Base-by-base conservation (phyloP, 2,329 filamentous ascomycete genomes). In the Trichoderma citrinoviride region DNA sequence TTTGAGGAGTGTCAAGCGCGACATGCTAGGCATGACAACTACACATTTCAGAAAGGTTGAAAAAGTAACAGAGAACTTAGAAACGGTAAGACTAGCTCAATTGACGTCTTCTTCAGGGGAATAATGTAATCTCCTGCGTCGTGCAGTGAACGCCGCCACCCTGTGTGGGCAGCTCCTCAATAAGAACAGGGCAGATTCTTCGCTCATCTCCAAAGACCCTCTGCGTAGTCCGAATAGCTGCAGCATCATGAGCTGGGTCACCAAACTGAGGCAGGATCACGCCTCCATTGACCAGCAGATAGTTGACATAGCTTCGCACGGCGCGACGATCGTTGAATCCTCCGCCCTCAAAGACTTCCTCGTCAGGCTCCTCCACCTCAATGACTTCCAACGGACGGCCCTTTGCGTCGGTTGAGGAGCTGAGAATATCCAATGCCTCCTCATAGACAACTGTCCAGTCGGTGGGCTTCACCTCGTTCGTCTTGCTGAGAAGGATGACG, bases 91-190 rank as follows among this genome's bases (percentile, higher is more conserved):
- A 14, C 33, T 12, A 37, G 33, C 12, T 1, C 2, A 14, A 14
- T 4, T 12, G 8, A 14, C 12, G 33, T 4, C 0, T 37, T 5
- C 33, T 14, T 37, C 12, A 37, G 12, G 33, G 33, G 14, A 14
- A 14, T 3, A 5, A 14, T 4, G 70, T 71, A 19, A 74, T 60
- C 23, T 74, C 70, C 50, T 74, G 73, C 1, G 72, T 73, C 10
- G 71, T 65, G 54, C 71, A 74, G 49, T 74, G 73, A 65, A 73
- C 70, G 1, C 72, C 73, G 12, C 71, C 73, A 0, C 72, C 72
- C 3, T 69, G 44, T 14, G 64, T 49, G 1, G 71, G 70, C 60
- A 72, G 29, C 27, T 67, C 57, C 2, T 69, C 55, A 29, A 70
- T 65, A 5, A 57, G 33, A 19, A 72, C 70, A 3, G 40, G 69